Base-by-base conservation (phyloP, 2,329 filamentous ascomycete species). In the Aspergillus sp. region DNA sequence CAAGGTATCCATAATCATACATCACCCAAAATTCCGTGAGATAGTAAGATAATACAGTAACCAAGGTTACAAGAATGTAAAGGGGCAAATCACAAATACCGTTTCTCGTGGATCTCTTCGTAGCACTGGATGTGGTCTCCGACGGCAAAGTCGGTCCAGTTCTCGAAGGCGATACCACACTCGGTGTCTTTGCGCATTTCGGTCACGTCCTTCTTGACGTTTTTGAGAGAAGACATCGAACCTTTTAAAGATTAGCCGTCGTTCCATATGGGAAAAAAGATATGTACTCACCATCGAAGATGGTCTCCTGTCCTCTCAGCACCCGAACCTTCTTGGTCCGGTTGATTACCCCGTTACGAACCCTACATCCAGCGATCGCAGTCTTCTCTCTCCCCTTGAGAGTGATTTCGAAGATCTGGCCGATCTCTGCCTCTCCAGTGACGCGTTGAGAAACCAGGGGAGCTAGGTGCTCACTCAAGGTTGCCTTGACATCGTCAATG, bases 151-250 rank as follows among this genome's bases (percentile, higher is more conserved):
- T 84, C 88, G 45, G 87, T 79, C 84, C 90, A 99, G 30, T 79
- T 81, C 3, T 87, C 84, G 64, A 99, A 93, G 48, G 84, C 85
- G 60, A 99, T 86, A 60, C 94, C 94, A 64, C 94, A 99, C 73
- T 99, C 94, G n/a, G 82, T 84, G 53, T 91, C 92, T 74, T 95
- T 97, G 64, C 85, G 85, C 85, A 95, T 94, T 66, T 96, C 90
- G 43, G 79, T 77, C 26, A 94, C 89, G 59, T 96, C 90, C 70
- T 95, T 95, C 80, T 97, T 96, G 70, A 88, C 84, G 65, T 95
- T 89, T 76, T 94, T 96, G 53, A 99, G 83, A 1, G 89, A 89
- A 16, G 84, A 81, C 41, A 97, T 82, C 47, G 80, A 81, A 59
- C 92, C 93, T 96, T 51, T 26, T 6, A 30, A 35, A 38, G 45